Conservation (phyloP, 192 early-diverging fungal species). For the Podila epigama region DNA sequence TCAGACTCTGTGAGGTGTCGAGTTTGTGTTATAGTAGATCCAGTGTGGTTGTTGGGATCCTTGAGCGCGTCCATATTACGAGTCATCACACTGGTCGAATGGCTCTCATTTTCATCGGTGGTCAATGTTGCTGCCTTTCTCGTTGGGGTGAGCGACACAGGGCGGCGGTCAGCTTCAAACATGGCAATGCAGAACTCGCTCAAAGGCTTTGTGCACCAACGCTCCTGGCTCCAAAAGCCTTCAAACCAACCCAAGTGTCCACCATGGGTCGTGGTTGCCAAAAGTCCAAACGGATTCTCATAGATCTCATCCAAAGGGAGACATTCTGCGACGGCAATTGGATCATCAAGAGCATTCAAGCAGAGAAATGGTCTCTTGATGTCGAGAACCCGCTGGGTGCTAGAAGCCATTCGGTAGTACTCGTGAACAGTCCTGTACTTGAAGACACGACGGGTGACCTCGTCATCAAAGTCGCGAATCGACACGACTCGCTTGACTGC, state of each 20-base stretch:
- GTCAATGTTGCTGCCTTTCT: neutral
- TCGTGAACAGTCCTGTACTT: conserved; percentile 85
- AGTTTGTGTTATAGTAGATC: neutral
- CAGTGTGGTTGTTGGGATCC: conserved; percentile 7
- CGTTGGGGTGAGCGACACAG: conserved; percentile 21
- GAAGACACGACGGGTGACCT: conserved; percentile 74
- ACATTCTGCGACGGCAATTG: conserved; percentile 72
- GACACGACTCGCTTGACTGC: conserved; percentile 58
- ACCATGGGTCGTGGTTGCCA: conserved; percentile 82
- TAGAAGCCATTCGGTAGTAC: conserved; percentile 77
- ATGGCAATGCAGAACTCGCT: conserved; percentile 73
- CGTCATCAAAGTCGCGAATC: conserved; percentile 88
- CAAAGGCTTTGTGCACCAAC: conserved; percentile 74
- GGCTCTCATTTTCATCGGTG: neutral
- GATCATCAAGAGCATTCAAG: conserved; percentile 88
- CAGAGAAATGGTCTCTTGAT: conserved; percentile 86
- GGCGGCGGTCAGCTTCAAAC: conserved; percentile 40
- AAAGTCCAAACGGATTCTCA: conserved; percentile 78
- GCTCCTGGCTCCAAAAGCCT: conserved; percentile 50
- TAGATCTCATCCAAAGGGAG: conserved; percentile 78
- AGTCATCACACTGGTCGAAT: neutral
- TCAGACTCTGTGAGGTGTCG: neutral
- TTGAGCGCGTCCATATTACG: too few species aligned
- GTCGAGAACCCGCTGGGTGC: conserved; percentile 61
- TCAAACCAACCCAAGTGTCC: conserved; percentile 95